Conservation (phyloP, 345 rosid species). For the Iberis pinnata region DNA sequence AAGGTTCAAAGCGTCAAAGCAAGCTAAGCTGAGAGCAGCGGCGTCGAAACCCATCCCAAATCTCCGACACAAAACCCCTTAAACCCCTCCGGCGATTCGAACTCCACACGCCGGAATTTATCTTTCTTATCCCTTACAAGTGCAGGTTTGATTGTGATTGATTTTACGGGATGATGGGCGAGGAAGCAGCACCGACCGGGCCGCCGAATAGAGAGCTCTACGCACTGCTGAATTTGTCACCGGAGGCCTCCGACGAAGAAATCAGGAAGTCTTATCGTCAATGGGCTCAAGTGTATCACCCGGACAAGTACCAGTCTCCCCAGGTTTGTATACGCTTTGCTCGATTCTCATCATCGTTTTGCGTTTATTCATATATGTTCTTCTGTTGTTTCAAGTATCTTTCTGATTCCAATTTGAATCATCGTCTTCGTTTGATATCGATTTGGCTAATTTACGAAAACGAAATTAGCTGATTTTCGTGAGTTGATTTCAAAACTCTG, state of each 20-base stretch:
- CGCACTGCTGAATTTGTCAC: conserved; percentile 78
- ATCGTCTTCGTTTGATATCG: too few species aligned
- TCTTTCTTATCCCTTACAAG: not conserved
- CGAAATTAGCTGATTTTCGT: conserved; percentile 9
- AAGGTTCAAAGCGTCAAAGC: conserved; percentile 24
- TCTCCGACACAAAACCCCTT: conserved; percentile 26
- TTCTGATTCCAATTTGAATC: too few species aligned
- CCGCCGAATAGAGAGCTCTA: conserved; percentile 68
- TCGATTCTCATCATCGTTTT: conserved; percentile 9
- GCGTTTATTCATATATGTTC: not conserved
- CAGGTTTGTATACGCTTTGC: conserved; percentile 33
- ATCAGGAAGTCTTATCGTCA: conserved; percentile 82
- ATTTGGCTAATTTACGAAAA: too few species aligned
- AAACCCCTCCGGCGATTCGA: conserved; percentile 29
- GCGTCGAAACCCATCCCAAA: conserved; percentile 7
- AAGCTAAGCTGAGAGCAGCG: conserved; percentile 17
- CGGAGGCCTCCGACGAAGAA: conserved; percentile 90
- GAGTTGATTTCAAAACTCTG: conserved; percentile 7
- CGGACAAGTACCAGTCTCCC: conserved; percentile 77
- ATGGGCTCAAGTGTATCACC: conserved; percentile 97
- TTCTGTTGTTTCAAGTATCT: too few species aligned
- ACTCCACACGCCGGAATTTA: not conserved
- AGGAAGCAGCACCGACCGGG: conserved; percentile 26
- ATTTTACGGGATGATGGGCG: conserved; percentile 22
- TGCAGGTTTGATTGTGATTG: not conserved